Evolutionary conservation across 129 eudicot species (phyloP), one percentile per base, ranked within the genome.

Genomic region (Lactuca saligna): DNA sequence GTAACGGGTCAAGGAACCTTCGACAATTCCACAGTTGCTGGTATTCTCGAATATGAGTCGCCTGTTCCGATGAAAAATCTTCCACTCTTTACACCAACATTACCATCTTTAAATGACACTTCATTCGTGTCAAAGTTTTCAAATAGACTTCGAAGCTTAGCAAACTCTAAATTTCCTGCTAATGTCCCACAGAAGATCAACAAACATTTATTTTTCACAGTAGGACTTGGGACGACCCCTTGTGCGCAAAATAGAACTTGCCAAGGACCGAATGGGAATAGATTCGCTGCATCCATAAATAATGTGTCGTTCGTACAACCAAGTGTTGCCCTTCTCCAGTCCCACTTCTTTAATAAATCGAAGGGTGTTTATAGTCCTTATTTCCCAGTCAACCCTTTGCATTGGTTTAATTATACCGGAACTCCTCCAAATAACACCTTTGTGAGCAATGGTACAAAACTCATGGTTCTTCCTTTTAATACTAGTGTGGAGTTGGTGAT

Each of bases 361-460:
- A 59, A 61, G 6, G 79, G 75, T 20, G 75, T 79, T 11, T 79
- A 79, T 55, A 72, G 55, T 20, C 81, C 92, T n/a, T 39, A 78
- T 53, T 86, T 83, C 31, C 92, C 92, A 0, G 4, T 51, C 25
- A 86, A 17, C 61, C 91, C 86, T 11, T 4, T 57, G 1, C 38
- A 82, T 15, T 80, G 86, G 88, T 86, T 86, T 51, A 86, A 86
- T 41, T 86, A 80, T 44, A 86, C 92, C 0, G 88, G 92, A 1
- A 82, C 63, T 48, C 86, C 92, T 48, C 92, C 92, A 3, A 83
- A 86, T 42, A 86, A 86, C 17, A 86, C 88, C 0, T 70, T 83
- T 57, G 88, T 86, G 56, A 66, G 82, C 66, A 82, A 83, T 54
- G 88, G 84, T 62, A 86, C 92, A 3, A 86, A 83, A 59, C 65